phyloP scores from a whole-genome alignment of 345 rosid species.

The Eucalyptus rudis region DNA sequence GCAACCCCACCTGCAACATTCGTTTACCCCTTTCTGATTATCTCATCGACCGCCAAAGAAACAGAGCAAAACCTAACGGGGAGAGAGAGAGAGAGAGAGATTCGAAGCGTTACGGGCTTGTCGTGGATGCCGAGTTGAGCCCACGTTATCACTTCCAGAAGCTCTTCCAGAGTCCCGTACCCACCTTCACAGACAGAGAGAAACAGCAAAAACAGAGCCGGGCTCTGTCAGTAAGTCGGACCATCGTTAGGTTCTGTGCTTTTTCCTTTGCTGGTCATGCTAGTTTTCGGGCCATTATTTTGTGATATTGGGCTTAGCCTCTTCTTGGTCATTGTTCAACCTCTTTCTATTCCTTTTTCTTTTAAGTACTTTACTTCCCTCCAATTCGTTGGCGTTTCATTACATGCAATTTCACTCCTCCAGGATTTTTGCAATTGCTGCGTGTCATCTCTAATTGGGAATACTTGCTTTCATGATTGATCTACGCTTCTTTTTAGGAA shows the following conservation, averaged over 20 bases:
- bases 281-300: not conserved
- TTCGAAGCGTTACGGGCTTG: constrained; percentile 39
- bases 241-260: not conserved
- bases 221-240: not conserved
- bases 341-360: not conserved
- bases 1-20: constrained; percentile 49
- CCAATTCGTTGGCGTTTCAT: not conserved
- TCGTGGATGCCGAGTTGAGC: constrained; percentile 85
- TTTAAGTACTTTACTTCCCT: not conserved
- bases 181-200: constrained; percentile 30
- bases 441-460: not conserved
- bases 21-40: not conserved
- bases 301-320: not conserved
- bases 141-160: constrained; percentile 81
- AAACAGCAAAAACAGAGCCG: not conserved
- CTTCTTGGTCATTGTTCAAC: not conserved
- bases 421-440: not conserved
- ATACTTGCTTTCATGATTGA: not conserved
- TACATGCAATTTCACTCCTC: not conserved
- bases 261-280: not conserved
- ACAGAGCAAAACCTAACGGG: not conserved
- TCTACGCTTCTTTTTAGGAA: not conserved
- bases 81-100: not conserved
- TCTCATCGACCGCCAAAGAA: not conserved
- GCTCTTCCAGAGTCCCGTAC: constrained; percentile 80